Conservation (phyloP, 73 alveolate genomes). For the Tetrahymena thermophila region DNA sequence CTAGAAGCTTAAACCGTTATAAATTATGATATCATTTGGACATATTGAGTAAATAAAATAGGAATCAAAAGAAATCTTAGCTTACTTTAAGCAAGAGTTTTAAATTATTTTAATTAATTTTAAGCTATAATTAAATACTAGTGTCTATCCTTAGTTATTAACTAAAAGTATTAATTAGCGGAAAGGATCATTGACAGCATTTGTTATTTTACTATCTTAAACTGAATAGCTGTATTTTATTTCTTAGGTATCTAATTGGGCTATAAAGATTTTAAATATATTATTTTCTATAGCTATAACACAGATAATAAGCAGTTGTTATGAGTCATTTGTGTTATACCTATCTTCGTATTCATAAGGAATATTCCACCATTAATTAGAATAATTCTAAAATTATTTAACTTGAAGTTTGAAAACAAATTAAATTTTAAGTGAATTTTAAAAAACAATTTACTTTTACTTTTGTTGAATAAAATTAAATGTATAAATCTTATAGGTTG, state of each 20-base stretch:
- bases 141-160: background rate
- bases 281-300: background rate
- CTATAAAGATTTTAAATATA: no score
- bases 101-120: background rate
- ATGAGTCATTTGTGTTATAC: background rate
- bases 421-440: no score
- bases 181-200: background rate
- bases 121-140: background rate
- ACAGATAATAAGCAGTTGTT: background rate
- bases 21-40: background rate
- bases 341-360: background rate
- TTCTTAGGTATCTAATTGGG: background rate
- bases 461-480: no score
- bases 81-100: background rate
- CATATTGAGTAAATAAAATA: background rate
- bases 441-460: no score
- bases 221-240: background rate
- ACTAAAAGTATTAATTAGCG: background rate
- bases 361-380: background rate
- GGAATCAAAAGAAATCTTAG: background rate
- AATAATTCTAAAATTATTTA: no score
- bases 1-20: background rate
- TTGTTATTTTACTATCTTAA: background rate
- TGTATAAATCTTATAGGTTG: background rate
- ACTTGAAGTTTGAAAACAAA: background rate